phyloP scores from a whole-genome alignment of 768 basidiomycete genomes.

The Mycena maculata region DNA sequence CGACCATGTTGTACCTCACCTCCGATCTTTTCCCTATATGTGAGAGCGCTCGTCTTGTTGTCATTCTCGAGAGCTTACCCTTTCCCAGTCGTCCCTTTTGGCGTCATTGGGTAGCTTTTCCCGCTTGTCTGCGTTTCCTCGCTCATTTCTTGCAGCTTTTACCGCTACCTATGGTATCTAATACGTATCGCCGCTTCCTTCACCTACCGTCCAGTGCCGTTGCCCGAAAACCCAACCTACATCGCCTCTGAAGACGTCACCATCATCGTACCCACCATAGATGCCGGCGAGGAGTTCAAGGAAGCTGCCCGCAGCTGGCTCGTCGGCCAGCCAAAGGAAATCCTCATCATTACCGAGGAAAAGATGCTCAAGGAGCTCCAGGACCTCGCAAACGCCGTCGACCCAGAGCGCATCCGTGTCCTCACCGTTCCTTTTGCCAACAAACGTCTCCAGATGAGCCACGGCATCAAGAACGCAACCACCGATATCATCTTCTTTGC shows the following conservation, averaged over 20 bases:
- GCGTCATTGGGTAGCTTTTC: constrained; percentile 76
- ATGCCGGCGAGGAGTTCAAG: constrained; percentile 96
- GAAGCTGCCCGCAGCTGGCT: constrained; percentile 94
- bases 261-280: constrained; percentile 96
- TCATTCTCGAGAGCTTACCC: constrained; percentile 35
- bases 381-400: constrained; percentile 88
- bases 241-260: constrained; percentile 93
- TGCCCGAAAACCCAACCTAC: constrained; percentile 92
- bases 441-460: constrained; percentile 93
- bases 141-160: constrained; percentile 67
- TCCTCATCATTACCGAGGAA: constrained; percentile 81
- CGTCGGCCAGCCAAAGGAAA: constrained; percentile 88
- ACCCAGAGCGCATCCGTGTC: constrained; percentile 85
- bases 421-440: constrained; percentile 94
- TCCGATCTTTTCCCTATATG: constrained; percentile 92
- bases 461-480: constrained; percentile 90
- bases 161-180: constrained; percentile 93
- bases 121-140: background rate
- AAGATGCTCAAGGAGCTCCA: constrained; percentile 91
- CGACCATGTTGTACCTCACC: constrained; percentile 85
- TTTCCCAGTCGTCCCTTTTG: constrained; percentile 84
- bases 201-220: constrained; percentile 88
- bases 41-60: constrained; percentile 52
- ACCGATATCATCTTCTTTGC: constrained; percentile 96
- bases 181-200: constrained; percentile 85